A percentile compares a stretch with the other conserved stretches of the same genome.
Evolutionary conservation across 2,329 filamentous ascomycete species (phyloP).

Genomic region (Penicillium hesseltinei): DNA sequence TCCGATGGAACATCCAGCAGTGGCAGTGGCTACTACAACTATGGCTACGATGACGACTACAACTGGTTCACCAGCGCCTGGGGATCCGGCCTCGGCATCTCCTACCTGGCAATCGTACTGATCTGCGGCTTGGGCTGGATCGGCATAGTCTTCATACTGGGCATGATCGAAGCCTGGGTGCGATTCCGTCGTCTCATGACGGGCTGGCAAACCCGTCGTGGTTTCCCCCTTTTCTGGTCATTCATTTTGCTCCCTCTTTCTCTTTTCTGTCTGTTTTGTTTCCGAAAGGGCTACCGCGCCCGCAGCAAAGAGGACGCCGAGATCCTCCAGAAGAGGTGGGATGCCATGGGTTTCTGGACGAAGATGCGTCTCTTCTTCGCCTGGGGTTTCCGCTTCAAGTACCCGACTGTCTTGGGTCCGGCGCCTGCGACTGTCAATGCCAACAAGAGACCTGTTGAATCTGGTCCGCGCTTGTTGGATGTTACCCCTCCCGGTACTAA

Average conservation of each 20-base stretch:
- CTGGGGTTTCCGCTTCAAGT: slow-evolving; percentile 33
- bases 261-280: slow-evolving; percentile 23
- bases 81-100: slow-evolving; percentile 20
- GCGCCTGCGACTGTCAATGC: slow-evolving; percentile 23
- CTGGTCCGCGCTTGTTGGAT: slow-evolving; percentile 15
- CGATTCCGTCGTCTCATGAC: slow-evolving; percentile 35
- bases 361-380: slow-evolving; percentile 29
- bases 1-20: not conserved
- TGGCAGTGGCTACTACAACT: not conserved
- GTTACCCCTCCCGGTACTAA: slow-evolving; percentile 5
- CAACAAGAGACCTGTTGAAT: slow-evolving; percentile 23
- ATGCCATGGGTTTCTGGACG: slow-evolving; percentile 24
- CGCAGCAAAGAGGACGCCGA: slow-evolving; percentile 28
- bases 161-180: slow-evolving; percentile 32
- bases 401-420: slow-evolving; percentile 30
- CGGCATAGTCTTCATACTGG: slow-evolving; percentile 26
- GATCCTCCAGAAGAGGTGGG: slow-evolving; percentile 27
- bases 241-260: slow-evolving; percentile 24
- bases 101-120: slow-evolving; percentile 26
- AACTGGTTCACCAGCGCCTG: slow-evolving; percentile 26
- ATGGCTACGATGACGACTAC: slow-evolving; percentile 10
- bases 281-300: slow-evolving; percentile 29
- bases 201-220: slow-evolving; percentile 36
- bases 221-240: slow-evolving; percentile 31
- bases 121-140: slow-evolving; percentile 30